Evolutionary conservation across 2,329 filamentous ascomycete genomes (phyloP).

Genomic region (Trichoderma afroharzianum): DNA sequence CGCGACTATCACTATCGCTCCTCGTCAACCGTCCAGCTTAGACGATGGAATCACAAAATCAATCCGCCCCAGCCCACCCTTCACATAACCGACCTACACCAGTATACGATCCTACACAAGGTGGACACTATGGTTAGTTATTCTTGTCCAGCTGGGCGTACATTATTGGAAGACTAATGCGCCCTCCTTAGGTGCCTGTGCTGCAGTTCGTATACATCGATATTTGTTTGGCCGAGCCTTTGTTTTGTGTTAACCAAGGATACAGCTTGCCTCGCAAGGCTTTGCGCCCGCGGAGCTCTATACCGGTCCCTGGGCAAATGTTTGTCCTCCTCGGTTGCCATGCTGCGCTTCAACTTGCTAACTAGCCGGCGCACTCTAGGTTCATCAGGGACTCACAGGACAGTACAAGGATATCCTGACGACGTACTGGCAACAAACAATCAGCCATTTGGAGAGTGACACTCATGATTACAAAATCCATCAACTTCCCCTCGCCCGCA

Average conservation of each 20-base stretch:
- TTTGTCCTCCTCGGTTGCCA: conserved; percentile 40
- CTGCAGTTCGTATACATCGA: conserved; percentile 35
- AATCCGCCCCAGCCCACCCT: conserved; percentile 49
- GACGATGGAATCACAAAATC: conserved; percentile 40
- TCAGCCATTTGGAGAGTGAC: conserved; percentile 90
- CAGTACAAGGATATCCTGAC: conserved; percentile 96
- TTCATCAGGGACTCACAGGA: conserved; percentile 90
- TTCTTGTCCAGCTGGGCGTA: background rate
- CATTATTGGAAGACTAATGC: conserved; percentile 17
- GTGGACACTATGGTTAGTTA: conserved; percentile 71
- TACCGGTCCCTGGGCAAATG: conserved; percentile 92
- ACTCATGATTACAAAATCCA: conserved; percentile 98
- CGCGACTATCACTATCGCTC: background rate
- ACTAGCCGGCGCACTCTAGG: conserved; percentile 46
- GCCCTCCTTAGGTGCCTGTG: conserved; percentile 43
- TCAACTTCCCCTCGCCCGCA: conserved; percentile 91
- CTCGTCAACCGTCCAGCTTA: background rate
- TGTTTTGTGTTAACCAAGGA: conserved; percentile 25
- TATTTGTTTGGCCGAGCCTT: background rate
- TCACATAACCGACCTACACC: conserved; percentile 59
- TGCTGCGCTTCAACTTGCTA: background rate
- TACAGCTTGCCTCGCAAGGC: conserved; percentile 77
- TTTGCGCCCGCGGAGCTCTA: conserved; percentile 93
- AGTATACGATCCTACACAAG: conserved; percentile 69
- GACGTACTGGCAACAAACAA: conserved; percentile 98